Conservation (phyloP, 495 filamentous ascomycete genomes). For the Xylaria cubensis region DNA sequence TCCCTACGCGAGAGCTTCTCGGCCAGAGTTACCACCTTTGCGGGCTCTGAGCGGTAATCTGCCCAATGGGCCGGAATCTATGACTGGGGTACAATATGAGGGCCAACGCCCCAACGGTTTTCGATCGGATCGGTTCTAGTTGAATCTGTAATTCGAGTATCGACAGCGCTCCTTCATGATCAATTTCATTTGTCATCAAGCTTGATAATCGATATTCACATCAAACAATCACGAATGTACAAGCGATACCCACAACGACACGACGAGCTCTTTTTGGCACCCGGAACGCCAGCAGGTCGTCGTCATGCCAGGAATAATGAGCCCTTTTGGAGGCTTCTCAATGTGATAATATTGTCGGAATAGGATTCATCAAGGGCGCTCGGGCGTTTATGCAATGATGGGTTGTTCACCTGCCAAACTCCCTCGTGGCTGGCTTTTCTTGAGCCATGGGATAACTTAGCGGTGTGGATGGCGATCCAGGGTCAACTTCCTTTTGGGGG, state of each 20-base stretch:
- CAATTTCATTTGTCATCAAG: slow-evolving; percentile 25
- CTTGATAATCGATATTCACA: slow-evolving; percentile 23
- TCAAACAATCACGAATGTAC: slow-evolving; percentile 21
- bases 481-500: slow-evolving; percentile 12
- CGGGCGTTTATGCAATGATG: slow-evolving; percentile 21
- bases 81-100: slow-evolving; percentile 64
- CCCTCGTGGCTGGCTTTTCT: not conserved
- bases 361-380: slow-evolving; percentile 8
- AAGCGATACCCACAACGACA: slow-evolving; percentile 22
- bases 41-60: slow-evolving; percentile 42
- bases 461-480: slow-evolving; percentile 2
- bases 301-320: slow-evolving; percentile 15
- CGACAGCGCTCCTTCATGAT: slow-evolving; percentile 20
- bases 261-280: not conserved
- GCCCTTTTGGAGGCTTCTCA: slow-evolving; percentile 4
- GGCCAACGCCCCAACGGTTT: slow-evolving; percentile 48
- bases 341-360: slow-evolving; percentile 20
- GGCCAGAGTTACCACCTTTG: slow-evolving; percentile 57
- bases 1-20: slow-evolving; percentile 38
- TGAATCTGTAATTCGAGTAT: not conserved
- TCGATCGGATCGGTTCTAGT: slow-evolving; percentile 39
- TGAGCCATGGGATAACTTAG: not conserved
- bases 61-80: slow-evolving; percentile 50
- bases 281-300: not conserved
- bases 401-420: slow-evolving; percentile 17